These are phyloP conservation scores for Endothia cerciana DNA, from an alignment of 2,329 filamentous ascomycete species.

Conservation along the genomic window DNA sequence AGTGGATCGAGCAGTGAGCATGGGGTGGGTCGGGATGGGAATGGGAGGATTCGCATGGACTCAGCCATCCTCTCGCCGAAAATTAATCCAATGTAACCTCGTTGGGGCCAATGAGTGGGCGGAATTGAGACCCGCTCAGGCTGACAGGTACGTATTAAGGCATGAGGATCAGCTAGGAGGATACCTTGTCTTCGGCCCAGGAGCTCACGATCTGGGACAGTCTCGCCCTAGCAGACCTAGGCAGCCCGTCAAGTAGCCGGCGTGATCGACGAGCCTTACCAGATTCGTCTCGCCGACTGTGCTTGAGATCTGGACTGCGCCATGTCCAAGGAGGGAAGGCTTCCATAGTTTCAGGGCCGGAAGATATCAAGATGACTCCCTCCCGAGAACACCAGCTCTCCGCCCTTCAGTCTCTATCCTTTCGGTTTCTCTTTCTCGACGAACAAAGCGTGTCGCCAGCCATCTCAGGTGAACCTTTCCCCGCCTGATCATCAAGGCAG, in stretches of 20 bases:
- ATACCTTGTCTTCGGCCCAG: neutral
- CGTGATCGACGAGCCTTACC: constrained; percentile 21
- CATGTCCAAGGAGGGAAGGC: constrained; percentile 6
- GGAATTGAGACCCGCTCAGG: neutral
- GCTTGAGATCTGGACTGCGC: constrained; percentile 13
- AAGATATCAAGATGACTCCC: constrained; percentile 30
- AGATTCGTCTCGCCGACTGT: constrained; percentile 27
- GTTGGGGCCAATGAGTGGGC: constrained; percentile 13
- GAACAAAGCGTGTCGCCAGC: constrained; percentile 7
- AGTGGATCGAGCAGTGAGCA: neutral
- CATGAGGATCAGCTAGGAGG: constrained; percentile 4
- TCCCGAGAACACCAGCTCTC: constrained; percentile 9
- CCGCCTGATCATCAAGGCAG: neutral
- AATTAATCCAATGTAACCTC: constrained; percentile 15
- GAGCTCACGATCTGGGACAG: neutral
- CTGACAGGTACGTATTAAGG: constrained; percentile 6
- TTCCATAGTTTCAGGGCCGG: constrained; percentile 28
- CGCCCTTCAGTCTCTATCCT: constrained; percentile 3
- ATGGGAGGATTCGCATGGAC: constrained; percentile 8
- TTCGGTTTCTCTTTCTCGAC: constrained; percentile 4
- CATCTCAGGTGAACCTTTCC: neutral
- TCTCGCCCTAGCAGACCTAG: constrained; percentile 8
- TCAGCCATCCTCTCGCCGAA: constrained; percentile 29
- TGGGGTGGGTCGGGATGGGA: neutral
- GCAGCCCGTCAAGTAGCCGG: constrained; percentile 3